Evolutionary conservation across 1,284 basidiomycete genomes (phyloP).

Genomic region (Ustilago lituana): DNA sequence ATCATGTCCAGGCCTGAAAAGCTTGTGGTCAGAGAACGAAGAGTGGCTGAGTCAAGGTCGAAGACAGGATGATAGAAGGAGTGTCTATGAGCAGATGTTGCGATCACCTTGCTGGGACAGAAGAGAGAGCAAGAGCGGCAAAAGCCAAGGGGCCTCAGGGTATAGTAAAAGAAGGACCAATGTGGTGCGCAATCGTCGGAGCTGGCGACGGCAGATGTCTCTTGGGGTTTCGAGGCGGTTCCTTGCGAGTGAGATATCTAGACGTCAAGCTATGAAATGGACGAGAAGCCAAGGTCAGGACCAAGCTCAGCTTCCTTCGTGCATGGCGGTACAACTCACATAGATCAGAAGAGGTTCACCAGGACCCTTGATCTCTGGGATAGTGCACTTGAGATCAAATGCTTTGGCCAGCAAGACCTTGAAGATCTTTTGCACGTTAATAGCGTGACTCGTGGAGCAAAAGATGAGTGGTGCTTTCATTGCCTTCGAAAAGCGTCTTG

Average conservation of each 20-base stretch:
- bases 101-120: too few species aligned
- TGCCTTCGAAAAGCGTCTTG: conserved; percentile 90
- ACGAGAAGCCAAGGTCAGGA: not conserved
- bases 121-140: too few species aligned
- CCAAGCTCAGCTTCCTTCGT: not conserved
- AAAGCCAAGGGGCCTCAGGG: too few species aligned
- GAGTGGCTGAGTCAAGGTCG: too few species aligned
- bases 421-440: conserved; percentile 83
- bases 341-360: conserved; percentile 60
- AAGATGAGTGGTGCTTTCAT: conserved; percentile 99
- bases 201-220: too few species aligned
- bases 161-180: too few species aligned
- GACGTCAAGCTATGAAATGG: conserved; percentile 16
- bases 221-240: too few species aligned
- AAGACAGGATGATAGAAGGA: too few species aligned
- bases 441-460: conserved; percentile 95
- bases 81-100: too few species aligned
- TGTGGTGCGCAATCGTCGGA: too few species aligned
- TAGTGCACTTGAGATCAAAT: conserved; percentile 61
- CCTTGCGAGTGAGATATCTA: not conserved
- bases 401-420: conserved; percentile 75
- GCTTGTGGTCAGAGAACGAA: too few species aligned
- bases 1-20: too few species aligned
- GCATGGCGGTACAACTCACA: conserved; percentile 27
- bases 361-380: conserved; percentile 56